Evolutionary conservation across 257 asterid species (phyloP), one percentile per base, ranked within the genome.

Genomic region (Gynochthodes officinalis): DNA sequence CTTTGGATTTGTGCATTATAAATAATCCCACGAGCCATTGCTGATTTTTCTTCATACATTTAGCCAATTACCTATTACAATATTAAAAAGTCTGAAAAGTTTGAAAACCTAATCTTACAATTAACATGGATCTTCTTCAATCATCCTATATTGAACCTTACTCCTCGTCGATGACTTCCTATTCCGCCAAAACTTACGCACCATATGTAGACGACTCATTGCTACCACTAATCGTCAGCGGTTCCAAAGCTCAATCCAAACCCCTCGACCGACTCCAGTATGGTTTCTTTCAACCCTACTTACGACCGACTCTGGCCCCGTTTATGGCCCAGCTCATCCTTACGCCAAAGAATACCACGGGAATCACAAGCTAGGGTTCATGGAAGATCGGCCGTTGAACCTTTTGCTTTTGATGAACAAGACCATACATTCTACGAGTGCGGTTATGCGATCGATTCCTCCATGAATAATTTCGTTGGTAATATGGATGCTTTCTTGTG

Each of bases 371-470:
- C 85, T 95, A 1, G 99, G 98, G 64, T 91, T 92, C 39, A 98
- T 95, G 1, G 99, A 95, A 43, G 73, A 95, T 62, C 99, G 2
- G 69, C 87, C 5, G 87, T 92, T 10, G 96, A 80, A 66, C 80
- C 97, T 4, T 95, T 95, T 54, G 96, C 89, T 16, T 95, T 95
- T 43, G 99, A 95, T 28, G 99, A 95, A 67, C 99, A 95, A 90
- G 92, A 95, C 65, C 92, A 95, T 65, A 95, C 99, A 49, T 95
- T 88, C 65, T 87, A 91, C 58, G 92, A 89, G 73, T 86, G 85
- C 27, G 99, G 99, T 13, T 95, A 95, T 75, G 99, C 99, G 2
- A 93, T 96, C 21, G 99, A 95, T 76, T 98, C 99, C 11, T 84
- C 98, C 1, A 83, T 81, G 79, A 92, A 82, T 66, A 78, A 72